These are phyloP conservation scores for Rhizopogon roseolus DNA, from an alignment of 768 basidiomycete species.

Conservation along the genomic window DNA sequence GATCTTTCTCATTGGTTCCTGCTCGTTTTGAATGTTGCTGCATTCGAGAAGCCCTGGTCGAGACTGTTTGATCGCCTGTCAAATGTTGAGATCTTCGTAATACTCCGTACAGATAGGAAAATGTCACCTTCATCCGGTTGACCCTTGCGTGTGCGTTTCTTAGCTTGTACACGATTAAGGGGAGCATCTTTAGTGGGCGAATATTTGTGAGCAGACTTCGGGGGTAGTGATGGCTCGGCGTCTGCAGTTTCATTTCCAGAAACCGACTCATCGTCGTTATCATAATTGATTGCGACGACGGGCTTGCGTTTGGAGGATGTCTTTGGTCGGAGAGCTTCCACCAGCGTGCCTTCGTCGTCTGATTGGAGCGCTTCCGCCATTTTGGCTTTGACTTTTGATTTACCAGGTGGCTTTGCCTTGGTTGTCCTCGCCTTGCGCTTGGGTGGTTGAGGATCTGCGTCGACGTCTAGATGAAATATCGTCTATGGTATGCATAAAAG, in stretches of 20 bases:
- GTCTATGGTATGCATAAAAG: background rate
- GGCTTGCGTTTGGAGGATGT: slow-evolving; percentile 3
- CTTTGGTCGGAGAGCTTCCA: slow-evolving; percentile 14
- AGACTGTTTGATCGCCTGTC: background rate
- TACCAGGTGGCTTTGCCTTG: background rate
- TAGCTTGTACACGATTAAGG: background rate
- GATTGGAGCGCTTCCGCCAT: background rate
- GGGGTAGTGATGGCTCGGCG: background rate
- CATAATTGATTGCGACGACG: background rate
- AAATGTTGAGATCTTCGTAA: background rate
- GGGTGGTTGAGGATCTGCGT: slow-evolving; percentile 1
- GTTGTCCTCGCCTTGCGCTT: background rate
- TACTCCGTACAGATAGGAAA: background rate
- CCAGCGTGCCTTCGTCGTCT: slow-evolving; percentile 25
- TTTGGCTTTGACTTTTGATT: slow-evolving; percentile 6
- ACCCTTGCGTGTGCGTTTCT: background rate
- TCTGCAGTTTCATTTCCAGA: background rate
- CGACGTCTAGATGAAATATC: background rate
- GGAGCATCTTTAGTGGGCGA: background rate
- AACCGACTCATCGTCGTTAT: background rate
- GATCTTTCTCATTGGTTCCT: background rate
- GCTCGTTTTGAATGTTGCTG: background rate
- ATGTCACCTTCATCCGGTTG: background rate
- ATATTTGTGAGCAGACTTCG: background rate
- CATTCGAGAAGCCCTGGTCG: background rate